phyloP scores from a whole-genome alignment of 2,329 filamentous ascomycete genomes.

The Zasmidium angulare region DNA sequence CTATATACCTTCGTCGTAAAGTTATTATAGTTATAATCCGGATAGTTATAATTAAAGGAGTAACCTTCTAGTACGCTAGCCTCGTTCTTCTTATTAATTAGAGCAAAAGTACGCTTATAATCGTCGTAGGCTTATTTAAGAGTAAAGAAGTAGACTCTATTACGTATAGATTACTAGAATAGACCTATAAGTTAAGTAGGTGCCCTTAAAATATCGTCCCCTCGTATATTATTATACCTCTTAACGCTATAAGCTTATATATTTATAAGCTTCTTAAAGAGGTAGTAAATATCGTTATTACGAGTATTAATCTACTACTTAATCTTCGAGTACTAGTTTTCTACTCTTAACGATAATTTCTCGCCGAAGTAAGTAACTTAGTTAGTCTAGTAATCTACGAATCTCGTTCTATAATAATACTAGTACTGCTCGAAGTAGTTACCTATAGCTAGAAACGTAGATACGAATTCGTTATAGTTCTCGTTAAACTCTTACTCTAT shows the following conservation, averaged over 20 bases:
- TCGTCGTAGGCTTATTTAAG: background rate
- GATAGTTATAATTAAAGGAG: background rate
- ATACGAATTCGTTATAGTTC: background rate
- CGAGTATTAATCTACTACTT: background rate
- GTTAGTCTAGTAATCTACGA: background rate
- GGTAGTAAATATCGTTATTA: background rate
- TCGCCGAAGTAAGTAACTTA: background rate
- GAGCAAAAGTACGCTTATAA: background rate
- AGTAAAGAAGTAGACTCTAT: background rate
- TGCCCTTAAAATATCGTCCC: background rate
- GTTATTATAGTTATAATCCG: background rate
- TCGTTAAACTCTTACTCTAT: background rate
- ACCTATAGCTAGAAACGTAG: background rate
- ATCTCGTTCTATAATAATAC: background rate
- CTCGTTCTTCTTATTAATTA: background rate
- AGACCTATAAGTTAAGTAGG: background rate
- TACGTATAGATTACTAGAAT: background rate
- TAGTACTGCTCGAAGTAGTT: background rate
- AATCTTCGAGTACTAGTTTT: background rate
- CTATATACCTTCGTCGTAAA: background rate
- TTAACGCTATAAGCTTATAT: background rate
- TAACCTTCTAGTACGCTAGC: background rate
- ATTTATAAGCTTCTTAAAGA: background rate
- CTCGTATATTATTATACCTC: background rate
- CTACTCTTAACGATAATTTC: background rate